A percentile compares a stretch with the other conserved stretches of the same genome.
Evolutionary conservation across 1,284 basidiomycete species (phyloP).

Genomic region (Sanguinoderma infundibulare): DNA sequence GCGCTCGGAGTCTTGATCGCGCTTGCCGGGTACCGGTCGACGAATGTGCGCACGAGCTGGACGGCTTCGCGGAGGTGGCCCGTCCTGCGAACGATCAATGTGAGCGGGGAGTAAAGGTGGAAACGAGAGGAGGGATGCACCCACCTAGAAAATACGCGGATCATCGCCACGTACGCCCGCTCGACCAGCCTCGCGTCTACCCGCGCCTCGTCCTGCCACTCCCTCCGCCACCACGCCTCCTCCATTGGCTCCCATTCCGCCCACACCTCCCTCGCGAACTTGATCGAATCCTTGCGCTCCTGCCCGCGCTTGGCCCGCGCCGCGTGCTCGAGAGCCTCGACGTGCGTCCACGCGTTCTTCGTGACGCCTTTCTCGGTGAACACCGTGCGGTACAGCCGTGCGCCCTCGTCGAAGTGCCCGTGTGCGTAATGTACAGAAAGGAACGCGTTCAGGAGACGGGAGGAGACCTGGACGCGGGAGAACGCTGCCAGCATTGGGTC

Average conservation of each 20-base stretch:
- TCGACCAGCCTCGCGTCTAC: slow-evolving; percentile 61
- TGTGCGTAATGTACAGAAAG: slow-evolving; percentile 79
- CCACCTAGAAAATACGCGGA: slow-evolving; percentile 64
- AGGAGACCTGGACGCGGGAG: slow-evolving; percentile 58
- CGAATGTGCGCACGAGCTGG: slow-evolving; percentile 57
- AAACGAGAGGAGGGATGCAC: slow-evolving; percentile 33
- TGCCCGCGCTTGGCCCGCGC: slow-evolving; percentile 44
- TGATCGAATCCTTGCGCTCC: slow-evolving; percentile 50
- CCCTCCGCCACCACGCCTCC: slow-evolving; percentile 31
- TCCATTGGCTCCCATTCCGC: slow-evolving; percentile 55
- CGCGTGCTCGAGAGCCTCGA: slow-evolving; percentile 75
- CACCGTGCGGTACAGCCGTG: slow-evolving; percentile 51
- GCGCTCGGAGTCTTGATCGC: slow-evolving; percentile 42
- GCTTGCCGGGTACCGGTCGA: slow-evolving; percentile 59
- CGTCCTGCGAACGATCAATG: slow-evolving; percentile 42
- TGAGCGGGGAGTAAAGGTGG: neutral
- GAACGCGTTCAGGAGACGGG: slow-evolving; percentile 82
- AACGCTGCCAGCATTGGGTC: slow-evolving; percentile 46
- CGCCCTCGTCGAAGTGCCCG: slow-evolving; percentile 52
- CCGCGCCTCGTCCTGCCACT: slow-evolving; percentile 18
- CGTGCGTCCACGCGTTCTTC: slow-evolving; percentile 60
- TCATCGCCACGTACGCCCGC: slow-evolving; percentile 64
- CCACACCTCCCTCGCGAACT: slow-evolving; percentile 65
- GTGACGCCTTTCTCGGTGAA: slow-evolving; percentile 48
- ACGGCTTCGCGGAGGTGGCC: slow-evolving; percentile 57